phyloP scores from a whole-genome alignment of 2,329 filamentous ascomycete species.

The Neopestalotiopsis rosae region DNA sequence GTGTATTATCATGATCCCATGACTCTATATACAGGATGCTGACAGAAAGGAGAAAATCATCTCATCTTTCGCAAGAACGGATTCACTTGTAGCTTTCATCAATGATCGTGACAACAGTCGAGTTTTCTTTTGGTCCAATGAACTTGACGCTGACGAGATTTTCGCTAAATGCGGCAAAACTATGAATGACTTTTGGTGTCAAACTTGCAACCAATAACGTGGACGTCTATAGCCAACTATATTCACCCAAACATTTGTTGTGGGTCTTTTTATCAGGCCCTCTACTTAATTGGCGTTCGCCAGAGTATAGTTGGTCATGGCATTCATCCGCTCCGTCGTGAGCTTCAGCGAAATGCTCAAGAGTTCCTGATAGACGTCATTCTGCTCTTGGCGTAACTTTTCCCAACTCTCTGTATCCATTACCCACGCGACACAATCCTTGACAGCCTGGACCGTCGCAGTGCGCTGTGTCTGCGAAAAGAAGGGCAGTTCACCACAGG shows the following conservation, averaged over 20 bases:
- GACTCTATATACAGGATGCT: too few relatives aligned
- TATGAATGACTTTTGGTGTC: too few relatives aligned
- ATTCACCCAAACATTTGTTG: not conserved
- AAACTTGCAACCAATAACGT: too few relatives aligned
- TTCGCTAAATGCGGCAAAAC: too few relatives aligned
- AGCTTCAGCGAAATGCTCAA: constrained; percentile 88
- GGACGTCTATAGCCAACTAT: not conserved
- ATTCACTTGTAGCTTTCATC: too few relatives aligned
- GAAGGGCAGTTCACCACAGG: constrained; percentile 94
- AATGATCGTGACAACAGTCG: too few relatives aligned
- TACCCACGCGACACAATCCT: constrained; percentile 82
- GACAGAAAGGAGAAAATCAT: too few relatives aligned
- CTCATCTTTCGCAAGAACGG: too few relatives aligned
- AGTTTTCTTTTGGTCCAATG: too few relatives aligned
- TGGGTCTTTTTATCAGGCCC: too few relatives aligned
- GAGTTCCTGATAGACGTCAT: constrained; percentile 82
- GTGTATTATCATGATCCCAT: too few relatives aligned
- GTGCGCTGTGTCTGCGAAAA: constrained; percentile 90
- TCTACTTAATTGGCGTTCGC: constrained; percentile 21
- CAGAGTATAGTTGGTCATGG: constrained; percentile 58
- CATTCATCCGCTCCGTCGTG: constrained; percentile 88
- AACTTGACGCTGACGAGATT: too few relatives aligned
- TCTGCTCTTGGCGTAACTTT: constrained; percentile 72
- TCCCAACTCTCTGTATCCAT: constrained; percentile 76
- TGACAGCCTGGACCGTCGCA: constrained; percentile 83